Evolutionary conservation across 257 asterid species (phyloP), one percentile per base, ranked within the genome.

Genomic region (Ilex asprella): DNA sequence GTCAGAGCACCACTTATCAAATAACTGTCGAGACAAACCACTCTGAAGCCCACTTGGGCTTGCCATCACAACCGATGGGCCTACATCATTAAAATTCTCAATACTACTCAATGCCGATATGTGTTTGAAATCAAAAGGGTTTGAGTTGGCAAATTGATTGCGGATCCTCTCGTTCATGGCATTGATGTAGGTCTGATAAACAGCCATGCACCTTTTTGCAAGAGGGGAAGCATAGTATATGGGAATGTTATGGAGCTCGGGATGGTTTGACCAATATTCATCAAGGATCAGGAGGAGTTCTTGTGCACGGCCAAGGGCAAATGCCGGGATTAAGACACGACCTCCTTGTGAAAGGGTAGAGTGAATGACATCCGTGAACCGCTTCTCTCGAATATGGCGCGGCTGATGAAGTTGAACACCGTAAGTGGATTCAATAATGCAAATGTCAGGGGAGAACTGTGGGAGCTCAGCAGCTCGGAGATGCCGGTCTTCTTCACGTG

Each of bases 391-490:
- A 55, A 83, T 76, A 58, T 76, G 82, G 12, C 97, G 89, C 0
- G 99, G 92, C 67, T 85, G 95, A 65, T 89, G 99, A 62, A 60
- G 86, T 76, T 93, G 97, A 71, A 93, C 97, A 27, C 97, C 99
- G 43, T 87, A 93, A 12, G 97, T 93, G 61, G 99, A 93, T 79
- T 93, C 97, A 3, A 93, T 87, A 57, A 93, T 93, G 81, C 99
- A 93, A 56, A 93, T 75, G 65, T 93, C 99, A 7, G 99, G 99
- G 29, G 95, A 85, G 80, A 87, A 87, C 31, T 85, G 84, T 7
- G 99, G 99, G 66, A 78, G 84, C 80, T 93, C 99, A 39, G 99
- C 99, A 16, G 97, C 99, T 13, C 92, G 92, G 56, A 93, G 97
- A 73, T 93, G 99, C 13, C 99, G 82, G 72, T 93, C 99, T 72